Evolutionary conservation across 306 rosid species (phyloP).

Genomic region (Gynostemma pentaphyllum): DNA sequence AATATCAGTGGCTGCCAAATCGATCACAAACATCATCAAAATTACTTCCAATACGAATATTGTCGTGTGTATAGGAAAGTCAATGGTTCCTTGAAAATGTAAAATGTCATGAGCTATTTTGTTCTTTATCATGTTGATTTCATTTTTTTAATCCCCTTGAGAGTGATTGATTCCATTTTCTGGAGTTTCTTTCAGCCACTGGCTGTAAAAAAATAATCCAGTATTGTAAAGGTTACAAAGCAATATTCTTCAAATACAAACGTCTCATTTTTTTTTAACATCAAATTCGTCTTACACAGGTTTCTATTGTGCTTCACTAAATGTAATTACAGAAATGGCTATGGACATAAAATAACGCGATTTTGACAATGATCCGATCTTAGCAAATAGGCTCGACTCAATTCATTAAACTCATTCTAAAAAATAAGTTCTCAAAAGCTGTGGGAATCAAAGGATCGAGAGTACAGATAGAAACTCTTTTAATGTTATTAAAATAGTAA

Average conservation of each 20-base stretch:
- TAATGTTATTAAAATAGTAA: neutral
- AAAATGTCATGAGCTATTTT: neutral
- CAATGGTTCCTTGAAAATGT: neutral
- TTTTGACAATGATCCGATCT: too few relatives aligned
- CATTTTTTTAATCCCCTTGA: neutral
- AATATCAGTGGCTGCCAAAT: neutral
- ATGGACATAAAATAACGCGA: too few relatives aligned
- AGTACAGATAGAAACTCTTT: neutral
- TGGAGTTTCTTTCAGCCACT: neutral
- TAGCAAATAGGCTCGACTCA: neutral
- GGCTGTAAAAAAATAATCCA: neutral
- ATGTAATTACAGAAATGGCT: too few relatives aligned
- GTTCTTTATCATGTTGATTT: neutral
- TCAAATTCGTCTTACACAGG: neutral
- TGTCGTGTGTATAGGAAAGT: neutral
- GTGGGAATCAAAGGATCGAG: neutral
- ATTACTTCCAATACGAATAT: neutral
- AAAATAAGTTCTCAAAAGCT: neutral
- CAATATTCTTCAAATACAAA: neutral
- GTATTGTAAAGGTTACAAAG: neutral
- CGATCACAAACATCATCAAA: neutral
- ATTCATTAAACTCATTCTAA: neutral
- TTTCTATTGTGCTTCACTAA: neutral
- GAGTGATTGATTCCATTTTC: neutral
- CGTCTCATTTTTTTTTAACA: neutral